phyloP scores from a whole-genome alignment of 441 rosid species.

The Erysimum pusillum region DNA sequence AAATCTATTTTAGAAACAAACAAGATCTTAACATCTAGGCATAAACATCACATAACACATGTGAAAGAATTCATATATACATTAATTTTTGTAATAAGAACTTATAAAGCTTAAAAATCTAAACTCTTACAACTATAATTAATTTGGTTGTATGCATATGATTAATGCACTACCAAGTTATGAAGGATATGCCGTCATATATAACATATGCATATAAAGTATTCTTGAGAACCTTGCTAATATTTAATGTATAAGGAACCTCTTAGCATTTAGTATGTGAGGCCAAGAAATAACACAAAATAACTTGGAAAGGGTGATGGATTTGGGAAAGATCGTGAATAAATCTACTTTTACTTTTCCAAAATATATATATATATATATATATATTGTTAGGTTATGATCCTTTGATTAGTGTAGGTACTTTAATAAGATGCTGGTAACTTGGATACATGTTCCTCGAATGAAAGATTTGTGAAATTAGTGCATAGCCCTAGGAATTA shows the following conservation, averaged over 20 bases:
- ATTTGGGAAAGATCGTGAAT: slow-evolving; percentile 27
- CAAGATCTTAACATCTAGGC: not conserved
- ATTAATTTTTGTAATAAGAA: not conserved
- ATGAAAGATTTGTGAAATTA: slow-evolving; percentile 36
- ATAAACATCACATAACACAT: not conserved
- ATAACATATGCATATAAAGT: not conserved
- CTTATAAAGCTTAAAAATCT: not conserved
- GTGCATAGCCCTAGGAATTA: slow-evolving; percentile 32
- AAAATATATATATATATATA: slow-evolving; percentile 18
- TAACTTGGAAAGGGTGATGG: slow-evolving; percentile 13
- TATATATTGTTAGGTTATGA: slow-evolving; percentile 1
- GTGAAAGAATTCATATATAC: not conserved
- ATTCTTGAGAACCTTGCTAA: slow-evolving; percentile 4
- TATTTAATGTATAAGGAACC: not conserved
- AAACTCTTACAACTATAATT: not conserved
- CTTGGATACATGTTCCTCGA: slow-evolving; percentile 43
- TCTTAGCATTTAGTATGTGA: slow-evolving; percentile 21
- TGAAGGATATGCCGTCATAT: not conserved
- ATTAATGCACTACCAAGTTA: not conserved
- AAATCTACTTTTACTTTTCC: slow-evolving; percentile 23
- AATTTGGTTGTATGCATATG: not conserved
- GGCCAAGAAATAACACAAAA: slow-evolving; percentile 9
- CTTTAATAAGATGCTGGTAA: slow-evolving; percentile 44
- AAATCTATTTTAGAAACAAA: not conserved
- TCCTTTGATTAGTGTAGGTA: slow-evolving; percentile 30